Percentiles rank a stretch among this genome's conserved stretches.
Evolutionary conservation across 1,139 yeast species (phyloP).

Genomic region (Zygosaccharomyces sapae): DNA sequence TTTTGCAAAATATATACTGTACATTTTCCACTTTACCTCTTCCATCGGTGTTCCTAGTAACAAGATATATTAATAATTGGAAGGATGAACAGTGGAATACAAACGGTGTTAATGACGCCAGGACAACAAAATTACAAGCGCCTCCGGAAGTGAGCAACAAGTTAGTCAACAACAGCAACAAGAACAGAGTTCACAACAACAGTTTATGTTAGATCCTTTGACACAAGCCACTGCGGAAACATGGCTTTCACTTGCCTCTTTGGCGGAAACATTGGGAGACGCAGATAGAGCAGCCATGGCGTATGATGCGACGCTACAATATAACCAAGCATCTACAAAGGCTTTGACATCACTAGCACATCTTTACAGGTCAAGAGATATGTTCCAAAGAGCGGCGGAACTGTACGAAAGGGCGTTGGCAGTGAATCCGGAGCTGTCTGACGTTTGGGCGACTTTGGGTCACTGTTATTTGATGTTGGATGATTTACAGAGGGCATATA

Average conservation of each 20-base stretch:
- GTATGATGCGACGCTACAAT: conserved; percentile 85
- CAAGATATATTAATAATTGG: too few relatives aligned
- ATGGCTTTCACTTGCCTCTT: conserved; percentile 86
- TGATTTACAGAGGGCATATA: conserved; percentile 90
- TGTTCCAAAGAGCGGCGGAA: conserved; percentile 91
- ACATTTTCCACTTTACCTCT: not conserved
- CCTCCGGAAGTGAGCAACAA: conserved; percentile 23
- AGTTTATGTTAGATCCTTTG: conserved; percentile 34
- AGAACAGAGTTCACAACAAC: conserved; percentile 14
- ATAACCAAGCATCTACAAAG: conserved; percentile 79
- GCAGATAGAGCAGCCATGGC: conserved; percentile 85
- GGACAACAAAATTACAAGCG: conserved; percentile 13
- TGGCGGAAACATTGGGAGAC: conserved; percentile 87
- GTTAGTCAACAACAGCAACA: conserved; percentile 17
- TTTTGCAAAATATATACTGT: not conserved
- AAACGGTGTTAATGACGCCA: conserved; percentile 14
- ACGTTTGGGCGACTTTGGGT: conserved; percentile 95
- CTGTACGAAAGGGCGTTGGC: conserved; percentile 82
- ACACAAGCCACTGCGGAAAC: conserved; percentile 80
- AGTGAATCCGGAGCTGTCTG: conserved; percentile 84
- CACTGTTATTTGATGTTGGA: conserved; percentile 97
- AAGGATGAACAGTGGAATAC: conserved; percentile 10
- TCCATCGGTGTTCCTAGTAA: too few relatives aligned
- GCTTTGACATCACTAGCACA: conserved; percentile 84
- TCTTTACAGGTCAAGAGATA: conserved; percentile 81